Evolutionary conservation across 2,329 filamentous ascomycete genomes (phyloP), one percentile per base, ranked within the genome.

Genomic region (Macrophomina tecta): DNA sequence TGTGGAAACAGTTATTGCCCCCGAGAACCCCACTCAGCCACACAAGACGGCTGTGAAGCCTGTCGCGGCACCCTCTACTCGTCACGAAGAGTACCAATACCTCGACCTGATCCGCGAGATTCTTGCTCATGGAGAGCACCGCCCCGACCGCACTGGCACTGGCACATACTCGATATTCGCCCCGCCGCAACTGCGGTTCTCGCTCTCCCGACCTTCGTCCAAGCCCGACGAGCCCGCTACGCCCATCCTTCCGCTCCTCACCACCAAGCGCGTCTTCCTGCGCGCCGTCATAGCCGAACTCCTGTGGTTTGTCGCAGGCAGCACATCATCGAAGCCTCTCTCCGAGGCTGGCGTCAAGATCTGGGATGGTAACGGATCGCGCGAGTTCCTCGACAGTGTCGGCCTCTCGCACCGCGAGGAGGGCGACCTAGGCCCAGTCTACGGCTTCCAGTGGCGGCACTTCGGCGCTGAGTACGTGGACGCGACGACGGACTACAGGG

Each of bases 401-500:
- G 94, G 94, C 0, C 86, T 98, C 6, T 83, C 85, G 0, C 89
- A 97, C 76, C 92, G 94, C 68, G 92, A 88, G 63, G 91, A 90
- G 23, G 95, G 95, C 70, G 95, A 99, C 75, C 84, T 99, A 0
- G 95, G 95, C 0, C 95, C 95, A 36, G 94, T 98, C 0, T 99
- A 99, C 77, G 95, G 95, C 1, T 99, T 99, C 82, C 95, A 99
- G 81, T 99, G 95, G 95, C 91, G 95, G 3, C 94, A 98, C 80
- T 99, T 99, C 74, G 95, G 95, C 61, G 95, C 95, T 4, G 89
- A 93, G 69, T 99, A 99, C 78, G 83, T 89, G 18, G 91, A 94
- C 74, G 86, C 90, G 14, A 83, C 89, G 70, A 86, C 91, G 0
- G 93, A 98, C 77, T 99, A 99, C 80, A 85, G 88, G 0, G 93